Evolutionary conservation across 1,139 yeast genomes (phyloP).

Genomic region (Geotrichum histeridarum): DNA sequence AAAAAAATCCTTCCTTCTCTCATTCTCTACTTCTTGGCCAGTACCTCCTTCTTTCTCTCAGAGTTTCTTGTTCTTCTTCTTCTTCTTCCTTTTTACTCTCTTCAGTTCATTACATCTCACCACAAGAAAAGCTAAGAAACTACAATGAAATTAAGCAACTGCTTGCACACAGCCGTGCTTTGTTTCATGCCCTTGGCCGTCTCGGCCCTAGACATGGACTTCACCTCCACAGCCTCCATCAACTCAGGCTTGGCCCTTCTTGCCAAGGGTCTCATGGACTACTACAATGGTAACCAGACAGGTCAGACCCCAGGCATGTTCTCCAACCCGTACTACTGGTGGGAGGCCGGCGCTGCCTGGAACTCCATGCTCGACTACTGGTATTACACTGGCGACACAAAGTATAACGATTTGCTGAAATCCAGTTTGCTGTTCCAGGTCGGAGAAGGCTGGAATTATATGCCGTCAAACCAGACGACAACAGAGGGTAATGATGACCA

Average conservation of each 20-base stretch:
- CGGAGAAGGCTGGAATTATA: constrained; percentile 64
- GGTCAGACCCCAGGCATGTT: constrained; percentile 70
- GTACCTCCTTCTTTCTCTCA: too few species aligned
- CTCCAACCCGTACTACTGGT: constrained; percentile 77
- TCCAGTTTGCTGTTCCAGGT: constrained; percentile 59
- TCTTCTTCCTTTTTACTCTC: background rate
- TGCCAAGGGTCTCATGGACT: constrained; percentile 55
- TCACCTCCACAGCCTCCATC: constrained; percentile 27
- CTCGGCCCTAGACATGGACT: constrained; percentile 21
- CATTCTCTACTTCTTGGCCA: background rate
- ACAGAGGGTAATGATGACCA: constrained; percentile 92
- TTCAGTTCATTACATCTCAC: background rate
- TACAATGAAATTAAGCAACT: background rate
- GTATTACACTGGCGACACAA: constrained; percentile 56
- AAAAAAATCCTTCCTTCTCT: background rate
- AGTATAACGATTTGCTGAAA: constrained; percentile 52
- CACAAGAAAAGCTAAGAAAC: background rate
- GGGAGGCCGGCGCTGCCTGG: constrained; percentile 91
- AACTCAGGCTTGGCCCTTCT: constrained; percentile 50
- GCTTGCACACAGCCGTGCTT: background rate
- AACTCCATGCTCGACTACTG: constrained; percentile 71
- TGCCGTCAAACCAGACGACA: constrained; percentile 69
- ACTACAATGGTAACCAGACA: constrained; percentile 54
- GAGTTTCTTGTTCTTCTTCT: constrained; percentile 3
- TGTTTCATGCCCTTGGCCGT: background rate